Base-by-base conservation (phyloP, 148 eudicot species). In the Spergularia marina region DNA sequence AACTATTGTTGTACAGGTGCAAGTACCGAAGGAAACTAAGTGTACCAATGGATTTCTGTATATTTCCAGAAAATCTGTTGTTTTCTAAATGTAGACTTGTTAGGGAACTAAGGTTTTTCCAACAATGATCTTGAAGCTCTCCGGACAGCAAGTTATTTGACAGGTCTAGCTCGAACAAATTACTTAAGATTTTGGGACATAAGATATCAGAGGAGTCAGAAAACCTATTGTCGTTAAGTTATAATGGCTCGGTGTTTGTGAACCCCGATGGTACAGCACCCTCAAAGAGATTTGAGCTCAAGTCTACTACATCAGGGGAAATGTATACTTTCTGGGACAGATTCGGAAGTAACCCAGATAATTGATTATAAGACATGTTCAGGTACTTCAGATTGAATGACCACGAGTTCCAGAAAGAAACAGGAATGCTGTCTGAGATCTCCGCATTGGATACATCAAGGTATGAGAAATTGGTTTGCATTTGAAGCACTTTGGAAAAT, bases 131-230 rank as follows among this genome's bases (percentile, higher is more conserved):
- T 23, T 59, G 67, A 18, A 68, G 74, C 36, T 76, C 60, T 51
- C 67, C 68, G 1, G 68, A 76, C 36, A 76, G 59, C 51, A 76
- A 59, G 52, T 76, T 77, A n/a, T 51, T 70, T 51, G 74, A 77
- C 0, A 76, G 57, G 34, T 56, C 44, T 66, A 76, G 55, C 15
- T 5, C 53, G 13, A 17, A 3, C 5, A 74, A 7, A 13, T 12
- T 1, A 44, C 6, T 36, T 1, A 34, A 0, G 21, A 30, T 18
- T 15, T 56, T 56, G 1, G 78, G 72, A 17, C 78, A 76, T 51
- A 76, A 67, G 25, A 67, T 6, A 56, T 55, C 0, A 57, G 65
- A 40, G 64, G 64, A 23, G 56, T 75, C 65, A 3, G 72, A 53
- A 75, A 75, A 75, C 64, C 16, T 54, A 8, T 66, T 75, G 21